Percentiles rank a stretch among this genome's conserved stretches.
phyloP scores from a whole-genome alignment of 495 filamentous ascomycete genomes.

The Polyplosphaeria fusca region DNA sequence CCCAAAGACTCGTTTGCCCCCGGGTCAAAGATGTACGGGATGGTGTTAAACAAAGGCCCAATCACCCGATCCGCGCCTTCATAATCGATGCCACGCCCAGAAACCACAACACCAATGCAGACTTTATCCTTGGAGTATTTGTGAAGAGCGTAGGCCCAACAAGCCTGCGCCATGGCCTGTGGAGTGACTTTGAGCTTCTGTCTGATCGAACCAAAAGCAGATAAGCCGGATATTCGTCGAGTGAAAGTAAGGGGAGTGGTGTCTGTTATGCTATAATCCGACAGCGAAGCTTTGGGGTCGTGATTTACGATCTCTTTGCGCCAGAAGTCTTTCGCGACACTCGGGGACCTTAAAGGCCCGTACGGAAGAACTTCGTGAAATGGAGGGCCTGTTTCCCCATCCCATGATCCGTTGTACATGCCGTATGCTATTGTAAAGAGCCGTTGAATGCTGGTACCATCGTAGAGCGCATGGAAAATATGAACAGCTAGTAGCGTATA shows the following conservation, averaged over 20 bases:
- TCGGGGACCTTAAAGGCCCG: conserved; percentile 55
- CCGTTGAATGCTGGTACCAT: conserved; percentile 72
- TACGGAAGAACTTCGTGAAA: conserved; percentile 54
- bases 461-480: conserved; percentile 86
- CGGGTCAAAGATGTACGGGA: conserved; percentile 61
- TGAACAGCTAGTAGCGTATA: conserved; percentile 52
- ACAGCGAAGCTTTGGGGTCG: not conserved
- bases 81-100: conserved; percentile 65
- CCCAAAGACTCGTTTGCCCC: conserved; percentile 49
- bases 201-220: conserved; percentile 43
- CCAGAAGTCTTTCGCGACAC: conserved; percentile 67
- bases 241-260: not conserved
- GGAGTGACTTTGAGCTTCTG: conserved; percentile 64
- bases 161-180: conserved; percentile 70
- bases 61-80: conserved; percentile 65
- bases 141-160: conserved; percentile 58
- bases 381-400: conserved; percentile 40
- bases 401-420: conserved; percentile 38
- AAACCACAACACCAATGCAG: conserved; percentile 64
- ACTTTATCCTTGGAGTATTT: conserved; percentile 43
- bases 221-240: conserved; percentile 2
- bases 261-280: not conserved
- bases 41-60: conserved; percentile 88
- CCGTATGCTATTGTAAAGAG: conserved; percentile 57
- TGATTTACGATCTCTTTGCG: conserved; percentile 48